Base-by-base conservation (phyloP, 2,329 filamentous ascomycete species). In the Clonostachys chloroleuca region DNA sequence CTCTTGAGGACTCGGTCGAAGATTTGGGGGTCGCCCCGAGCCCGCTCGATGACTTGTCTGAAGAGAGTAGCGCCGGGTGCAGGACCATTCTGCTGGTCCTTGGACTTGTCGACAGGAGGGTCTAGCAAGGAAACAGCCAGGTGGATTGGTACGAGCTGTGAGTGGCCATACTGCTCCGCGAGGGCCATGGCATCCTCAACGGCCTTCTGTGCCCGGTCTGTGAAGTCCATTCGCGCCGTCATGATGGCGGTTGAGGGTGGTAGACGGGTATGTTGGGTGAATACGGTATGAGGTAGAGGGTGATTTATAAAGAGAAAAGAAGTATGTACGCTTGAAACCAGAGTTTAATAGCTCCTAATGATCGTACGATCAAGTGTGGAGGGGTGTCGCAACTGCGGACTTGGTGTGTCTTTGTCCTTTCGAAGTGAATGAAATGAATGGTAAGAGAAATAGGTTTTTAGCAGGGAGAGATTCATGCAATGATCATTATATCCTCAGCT, bases 1-100 rank as follows among this genome's bases (percentile, higher is more conserved):
- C 95, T 96, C 78, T 97, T 97, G 59, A 99, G 79, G 12, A 89
- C 78, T 58, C 94, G 83, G 62, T 95, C 90, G 59, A 97, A 86
- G 40, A 87, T 75, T 67, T 97, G 92, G 44, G 89, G 81, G 65
- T 99, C 94, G 61, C 94, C 94, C 70, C 95, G 89, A 43, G 94
- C 92, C 60, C 89, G 84, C 69, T 99, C 92, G 52, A 99, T 78
- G 48, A 96, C 92, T 70, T 99, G 94, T 55, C 89, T 84, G 75
- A 97, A 95, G 46, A 99, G 81, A n/a, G 92, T 89, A 55, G 81
- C 69, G 33, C 77, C 73, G 35, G 82, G 60, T 46, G 87, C 78
- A 24, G 86, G 82, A 6, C 78, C 76, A 61, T 92, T 90, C 69
- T 89, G 89, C 67, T 90, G 88, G 63, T 94, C 88, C 65, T 89